Conservation (phyloP, 2,329 filamentous ascomycete genomes). For the Plectosphaerella plurivora region DNA sequence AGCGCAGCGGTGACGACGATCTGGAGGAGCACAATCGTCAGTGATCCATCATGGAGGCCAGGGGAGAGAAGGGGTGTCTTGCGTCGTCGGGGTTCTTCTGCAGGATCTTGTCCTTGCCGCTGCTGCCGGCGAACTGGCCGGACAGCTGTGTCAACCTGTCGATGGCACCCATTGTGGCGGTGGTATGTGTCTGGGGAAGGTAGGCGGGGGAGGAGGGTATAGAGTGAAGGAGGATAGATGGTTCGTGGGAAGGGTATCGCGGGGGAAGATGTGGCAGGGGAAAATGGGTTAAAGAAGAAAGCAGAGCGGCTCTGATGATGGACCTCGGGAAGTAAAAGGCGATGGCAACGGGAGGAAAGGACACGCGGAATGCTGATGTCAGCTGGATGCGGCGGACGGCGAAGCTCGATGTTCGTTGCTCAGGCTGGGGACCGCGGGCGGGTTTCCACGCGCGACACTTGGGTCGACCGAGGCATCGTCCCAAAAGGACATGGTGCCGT, state of each 20-base stretch:
- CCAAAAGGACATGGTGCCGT: constrained; percentile 1
- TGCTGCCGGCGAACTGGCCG: constrained; percentile 51
- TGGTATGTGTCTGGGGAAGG: background rate
- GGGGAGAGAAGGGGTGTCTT: constrained; percentile 15
- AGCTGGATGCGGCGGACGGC: background rate
- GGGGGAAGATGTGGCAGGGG: background rate
- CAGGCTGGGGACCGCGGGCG: too few species aligned
- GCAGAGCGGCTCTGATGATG: background rate
- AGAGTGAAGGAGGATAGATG: background rate
- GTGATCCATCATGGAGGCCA: constrained; percentile 3
- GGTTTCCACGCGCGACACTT: background rate
- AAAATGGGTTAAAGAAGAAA: background rate
- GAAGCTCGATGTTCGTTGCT: too few species aligned
- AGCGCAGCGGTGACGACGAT: constrained; percentile 91
- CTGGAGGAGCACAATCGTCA: constrained; percentile 30
- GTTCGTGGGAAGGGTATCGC: background rate
- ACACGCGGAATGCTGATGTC: background rate
- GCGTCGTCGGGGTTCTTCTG: constrained; percentile 67
- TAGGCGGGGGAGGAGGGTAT: background rate
- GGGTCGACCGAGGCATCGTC: constrained; percentile 1
- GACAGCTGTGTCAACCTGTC: constrained; percentile 58
- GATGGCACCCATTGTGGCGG: constrained; percentile 24
- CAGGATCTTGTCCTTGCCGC: constrained; percentile 51
- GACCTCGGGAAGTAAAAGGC: background rate
- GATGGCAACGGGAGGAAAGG: background rate